A percentile compares a stretch with the other conserved stretches of the same genome.
These are phyloP conservation scores for Corynascus novoguineensis DNA, from an alignment of 495 filamentous ascomycete genomes.

Conservation along the genomic window DNA sequence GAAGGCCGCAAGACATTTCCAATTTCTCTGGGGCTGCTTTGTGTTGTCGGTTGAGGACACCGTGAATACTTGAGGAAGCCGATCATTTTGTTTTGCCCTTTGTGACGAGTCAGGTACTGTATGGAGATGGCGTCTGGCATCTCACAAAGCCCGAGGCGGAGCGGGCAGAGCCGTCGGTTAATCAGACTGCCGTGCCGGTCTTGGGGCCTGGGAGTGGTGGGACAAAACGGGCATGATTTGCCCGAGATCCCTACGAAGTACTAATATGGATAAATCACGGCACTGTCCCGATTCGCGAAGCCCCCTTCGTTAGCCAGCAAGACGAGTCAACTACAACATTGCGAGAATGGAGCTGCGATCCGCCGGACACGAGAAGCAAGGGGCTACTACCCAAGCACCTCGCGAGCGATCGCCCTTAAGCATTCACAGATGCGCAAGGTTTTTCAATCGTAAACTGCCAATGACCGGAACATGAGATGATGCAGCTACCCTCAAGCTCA, in stretches of 20 bases:
- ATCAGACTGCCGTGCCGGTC: background rate
- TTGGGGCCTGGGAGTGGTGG: background rate
- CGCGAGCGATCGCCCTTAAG: background rate
- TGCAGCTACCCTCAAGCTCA: background rate
- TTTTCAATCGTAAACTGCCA: too few relatives aligned
- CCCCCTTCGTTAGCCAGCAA: too few relatives aligned
- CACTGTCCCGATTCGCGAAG: background rate
- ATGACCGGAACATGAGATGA: too few relatives aligned
- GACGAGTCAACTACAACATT: too few relatives aligned
- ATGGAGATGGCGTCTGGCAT: too few relatives aligned
- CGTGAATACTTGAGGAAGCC: too few relatives aligned
- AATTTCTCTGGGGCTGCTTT: too few relatives aligned
- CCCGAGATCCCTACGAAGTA: background rate
- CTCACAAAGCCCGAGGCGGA: background rate
- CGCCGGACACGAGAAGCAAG: background rate
- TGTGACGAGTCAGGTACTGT: too few relatives aligned
- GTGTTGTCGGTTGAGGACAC: too few relatives aligned
- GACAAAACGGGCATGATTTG: background rate
- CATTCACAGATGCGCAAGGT: background rate
- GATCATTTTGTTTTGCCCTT: too few relatives aligned
- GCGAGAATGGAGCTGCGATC: background rate
- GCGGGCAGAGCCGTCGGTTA: background rate
- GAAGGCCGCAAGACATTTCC: too few relatives aligned
- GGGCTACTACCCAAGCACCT: background rate
- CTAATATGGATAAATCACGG: constrained; percentile 9